Evolutionary conservation across 2,329 filamentous ascomycete species (phyloP), one percentile per base, ranked within the genome.

Genomic region (Stenocarpella maydis): DNA sequence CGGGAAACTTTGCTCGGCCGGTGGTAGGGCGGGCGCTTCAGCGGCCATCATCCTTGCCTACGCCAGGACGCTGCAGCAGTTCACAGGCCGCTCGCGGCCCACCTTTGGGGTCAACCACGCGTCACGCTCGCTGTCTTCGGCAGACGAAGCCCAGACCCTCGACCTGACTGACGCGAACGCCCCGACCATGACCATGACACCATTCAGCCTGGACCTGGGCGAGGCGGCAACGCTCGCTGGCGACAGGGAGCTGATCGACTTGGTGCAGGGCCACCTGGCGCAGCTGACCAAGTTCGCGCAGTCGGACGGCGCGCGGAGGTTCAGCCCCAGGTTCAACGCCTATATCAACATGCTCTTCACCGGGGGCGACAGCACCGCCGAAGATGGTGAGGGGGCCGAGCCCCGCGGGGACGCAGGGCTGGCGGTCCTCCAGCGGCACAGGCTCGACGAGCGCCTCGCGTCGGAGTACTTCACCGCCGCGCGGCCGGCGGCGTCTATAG

Each of bases 31-130:
- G 1, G 65, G 17, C 21, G 64, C 65, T 4, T 72, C 72, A 7
- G 66, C 67, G 3, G 64, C 66, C 15, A 58, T 72, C 31, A 68
- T 73, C n/a, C 45, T 58, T 1, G 71, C 72, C 2, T 73, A 70
- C 53, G 71, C 71, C 6, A 66, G 63, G 37, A 55, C 69, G 17
- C 50, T 73, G 8, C 54, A 64, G 26, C 24, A 65, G 8, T 8
- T 69, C 5, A 72, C 72, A 5, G 24, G 45, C 4, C 45, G 54
- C 31, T n/a, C 60, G 15, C 54, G 55, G 17, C 72, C 72, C 26
- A 73, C 72, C 1, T 72, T 73, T 47, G 71, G 72, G 45, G 41
- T 73, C 12, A 73, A 71, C 50, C 67, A 72, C 37, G 41, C 72
- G 0, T 34, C 71, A 2, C 71, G 72, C 17, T 72, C 72, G 17